Evolutionary conservation across 139 green algal species (phyloP), one percentile per base, ranked within the genome.

Genomic region (Chlorella vulgaris): DNA sequence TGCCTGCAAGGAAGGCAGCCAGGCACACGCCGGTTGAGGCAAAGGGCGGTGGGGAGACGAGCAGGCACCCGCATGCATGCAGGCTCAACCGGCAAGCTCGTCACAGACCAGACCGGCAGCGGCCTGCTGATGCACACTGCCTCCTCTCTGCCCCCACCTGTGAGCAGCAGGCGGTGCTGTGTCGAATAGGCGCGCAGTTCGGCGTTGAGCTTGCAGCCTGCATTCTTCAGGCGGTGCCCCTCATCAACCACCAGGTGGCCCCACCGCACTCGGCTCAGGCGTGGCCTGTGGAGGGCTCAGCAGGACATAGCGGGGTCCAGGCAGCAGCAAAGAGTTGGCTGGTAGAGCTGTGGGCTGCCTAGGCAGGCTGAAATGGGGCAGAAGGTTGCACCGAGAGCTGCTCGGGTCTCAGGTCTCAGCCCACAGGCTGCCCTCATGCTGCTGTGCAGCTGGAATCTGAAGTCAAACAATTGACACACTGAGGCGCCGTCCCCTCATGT

Each of bases 151-250:
- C 24, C 36, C n/a, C 22, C 76, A 89, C 92, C 92, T 75, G 92
- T 96, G 2, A 97, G 88, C 78, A 97, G 92, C 63, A 94, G 81
- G 35, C 88, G 76, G 77, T 86, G 76, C 21, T 68, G 35, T 10
- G 80, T 53, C 0, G 53, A 82, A 80, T 90, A 92, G 28, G 58
- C 38, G 29, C 67, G 84, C 24, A 94, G 83, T 55, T 88, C 78
- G 43, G 76, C 58, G 31, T 90, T 91, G n/a, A 97, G 89, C 80
- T 93, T 93, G 86, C 90, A 96, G 60, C 78, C 85, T 0, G 91
- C 85, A 83, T 97, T 96, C 84, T 95, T 95, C 4, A 95, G 81
- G 39, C 90, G 61, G 84, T 93, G 89, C 0, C 81, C 90, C 81
- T 94, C 90, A 63, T 94, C 90, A 31, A 94, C 40, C 29, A 93